A percentile compares a stretch with the other conserved stretches of the same genome.
Evolutionary conservation across 2,329 filamentous ascomycete species (phyloP).

Genomic region (Clarireedia homoeocarpa): DNA sequence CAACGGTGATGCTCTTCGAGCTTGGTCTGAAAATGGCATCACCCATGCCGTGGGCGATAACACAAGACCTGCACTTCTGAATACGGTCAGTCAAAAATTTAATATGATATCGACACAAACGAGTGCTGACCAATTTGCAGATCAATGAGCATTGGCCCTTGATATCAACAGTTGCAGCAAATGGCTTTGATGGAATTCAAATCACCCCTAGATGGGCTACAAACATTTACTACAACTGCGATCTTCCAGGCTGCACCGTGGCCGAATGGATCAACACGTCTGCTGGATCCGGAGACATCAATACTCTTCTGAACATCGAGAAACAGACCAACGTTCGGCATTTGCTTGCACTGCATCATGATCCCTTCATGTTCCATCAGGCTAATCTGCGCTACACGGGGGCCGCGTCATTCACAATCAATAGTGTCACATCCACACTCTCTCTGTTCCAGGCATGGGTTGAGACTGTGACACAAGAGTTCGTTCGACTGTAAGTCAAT

Average conservation of each 20-base stretch:
- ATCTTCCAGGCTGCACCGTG: conserved; percentile 45
- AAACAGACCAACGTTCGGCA: conserved; percentile 46
- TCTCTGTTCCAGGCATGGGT: conserved; percentile 10
- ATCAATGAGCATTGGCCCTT: conserved; percentile 43
- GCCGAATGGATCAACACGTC: conserved; percentile 55
- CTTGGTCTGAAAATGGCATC: conserved; percentile 53
- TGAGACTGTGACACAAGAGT: conserved; percentile 6
- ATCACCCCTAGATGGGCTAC: conserved; percentile 54
- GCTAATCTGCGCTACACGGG: conserved; percentile 9
- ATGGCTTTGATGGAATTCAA: conserved; percentile 48
- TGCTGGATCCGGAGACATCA: conserved; percentile 44
- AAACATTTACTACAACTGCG: conserved; percentile 58
- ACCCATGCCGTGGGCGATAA: conserved; percentile 56
- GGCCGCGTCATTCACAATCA: conserved; percentile 7
- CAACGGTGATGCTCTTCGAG: conserved; percentile 54
- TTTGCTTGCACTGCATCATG: conserved; percentile 40
- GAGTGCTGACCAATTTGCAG: not conserved
- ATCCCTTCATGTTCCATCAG: conserved; percentile 44
- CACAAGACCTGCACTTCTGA: conserved; percentile 46
- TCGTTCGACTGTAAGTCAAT: conserved; percentile 10
- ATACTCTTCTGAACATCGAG: conserved; percentile 42
- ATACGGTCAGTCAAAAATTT: conserved; percentile 34
- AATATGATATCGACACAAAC: not conserved
- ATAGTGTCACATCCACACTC: conserved; percentile 4
- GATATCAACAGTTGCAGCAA: conserved; percentile 40